Conservation (phyloP, 2,329 filamentous ascomycete species). For the Scedosporium dehoogii region DNA sequence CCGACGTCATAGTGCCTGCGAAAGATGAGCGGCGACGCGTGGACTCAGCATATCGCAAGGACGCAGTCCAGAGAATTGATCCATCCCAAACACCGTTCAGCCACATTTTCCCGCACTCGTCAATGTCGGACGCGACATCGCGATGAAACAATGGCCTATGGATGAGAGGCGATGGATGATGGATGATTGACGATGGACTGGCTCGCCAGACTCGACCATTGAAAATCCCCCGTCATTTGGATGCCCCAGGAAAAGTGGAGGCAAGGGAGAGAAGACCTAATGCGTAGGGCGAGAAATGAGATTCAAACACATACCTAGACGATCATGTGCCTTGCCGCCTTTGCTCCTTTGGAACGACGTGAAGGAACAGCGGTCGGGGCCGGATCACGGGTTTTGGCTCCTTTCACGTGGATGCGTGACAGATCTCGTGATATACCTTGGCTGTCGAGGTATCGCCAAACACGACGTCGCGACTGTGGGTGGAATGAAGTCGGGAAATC, state of each 20-base stretch:
- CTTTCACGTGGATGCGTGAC: constrained; percentile 35
- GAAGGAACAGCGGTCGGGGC: constrained; percentile 11
- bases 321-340: constrained; percentile 31
- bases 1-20: too few relatives aligned
- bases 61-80: background rate
- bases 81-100: background rate
- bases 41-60: background rate
- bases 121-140: background rate
- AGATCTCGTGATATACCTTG: constrained; percentile 35
- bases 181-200: background rate
- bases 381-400: constrained; percentile 32
- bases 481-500: constrained; percentile 9
- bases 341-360: constrained; percentile 7
- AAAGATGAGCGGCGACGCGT: too few relatives aligned
- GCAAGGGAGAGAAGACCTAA: constrained; percentile 8
- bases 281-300: constrained; percentile 4
- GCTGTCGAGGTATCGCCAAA: constrained; percentile 7
- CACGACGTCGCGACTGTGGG: constrained; percentile 7
- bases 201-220: background rate
- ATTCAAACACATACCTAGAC: constrained; percentile 28
- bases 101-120: background rate
- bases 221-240: background rate
- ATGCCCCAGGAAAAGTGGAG: background rate
- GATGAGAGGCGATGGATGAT: too few relatives aligned
- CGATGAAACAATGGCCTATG: background rate